Evolutionary conservation across 2,329 filamentous ascomycete species (phyloP), one percentile per base, ranked within the genome.

Genomic region (Madurella fahalii): DNA sequence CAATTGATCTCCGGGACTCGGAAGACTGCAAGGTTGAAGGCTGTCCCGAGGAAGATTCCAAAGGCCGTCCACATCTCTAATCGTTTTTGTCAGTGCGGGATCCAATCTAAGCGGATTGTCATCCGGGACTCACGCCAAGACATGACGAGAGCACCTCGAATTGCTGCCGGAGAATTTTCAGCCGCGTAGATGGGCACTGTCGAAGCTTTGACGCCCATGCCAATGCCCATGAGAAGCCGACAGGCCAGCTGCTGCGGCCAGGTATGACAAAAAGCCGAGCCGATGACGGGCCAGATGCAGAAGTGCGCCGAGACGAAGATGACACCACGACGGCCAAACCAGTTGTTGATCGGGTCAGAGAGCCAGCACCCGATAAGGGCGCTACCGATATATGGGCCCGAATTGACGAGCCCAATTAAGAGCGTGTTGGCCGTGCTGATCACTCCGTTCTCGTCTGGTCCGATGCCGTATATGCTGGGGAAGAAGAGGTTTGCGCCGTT

Each of bases 131-230:
- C 58, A 65, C 67, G 86, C 88, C 89, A 93, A 58, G 84, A 85
- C 88, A 93, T 93, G 59, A 92, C 87, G 16, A 94, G 75, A 8
- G 86, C 87, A 59, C 87, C 87, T 66, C 87, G 82, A 52, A 90
- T 85, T 1, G 76, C 69, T 1, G 86, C 83, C 0, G 87, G 87
- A 0, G 84, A 81, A 53, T 83, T 88, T 68, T 92, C 88, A 2
- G 88, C 87, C 0, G 86, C 84, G 63, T 89, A 92, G 30, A 92
- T 84, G 0, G 89, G 88, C 1, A 90, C 86, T 11, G 82, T 85
- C 0, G 83, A 82, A 17, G 84, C 83, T 66, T 91, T 91, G 15
- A 86, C 78, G 30, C 88, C 88, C 74, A 92, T 90, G 1, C 86
- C 88, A 44, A 94, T 81, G 9, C 90, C 90, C 57, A 93, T 79